Conservation (phyloP, 257 asterid genomes). For the Salvia miltiorrhiza region DNA sequence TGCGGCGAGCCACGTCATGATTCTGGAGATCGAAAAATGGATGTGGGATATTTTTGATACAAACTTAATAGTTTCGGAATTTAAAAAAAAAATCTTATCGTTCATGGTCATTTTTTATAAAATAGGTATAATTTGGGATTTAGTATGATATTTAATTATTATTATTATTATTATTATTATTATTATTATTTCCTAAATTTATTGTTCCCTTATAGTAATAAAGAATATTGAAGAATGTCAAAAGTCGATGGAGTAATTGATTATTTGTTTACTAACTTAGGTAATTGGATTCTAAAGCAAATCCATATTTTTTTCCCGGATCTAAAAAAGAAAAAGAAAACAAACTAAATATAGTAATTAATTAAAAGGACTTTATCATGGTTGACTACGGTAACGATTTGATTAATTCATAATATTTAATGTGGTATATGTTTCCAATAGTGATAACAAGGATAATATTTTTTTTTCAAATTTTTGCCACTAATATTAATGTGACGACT, state of each 20-base stretch:
- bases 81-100: too few relatives aligned
- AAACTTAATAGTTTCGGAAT: too few relatives aligned
- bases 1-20: too few relatives aligned
- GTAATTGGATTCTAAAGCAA: slow-evolving; percentile 2
- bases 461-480: slow-evolving; percentile 17
- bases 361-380: slow-evolving; percentile 34
- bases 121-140: too few relatives aligned
- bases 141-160: too few relatives aligned
- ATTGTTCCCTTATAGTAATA: background rate
- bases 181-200: too few relatives aligned
- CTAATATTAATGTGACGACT: slow-evolving; percentile 5
- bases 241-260: background rate
- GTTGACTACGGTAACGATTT: slow-evolving; percentile 33
- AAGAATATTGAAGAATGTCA: background rate
- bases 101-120: too few relatives aligned
- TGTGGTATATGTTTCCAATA: slow-evolving; percentile 20
- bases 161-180: too few relatives aligned
- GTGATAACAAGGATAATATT: slow-evolving; percentile 13
- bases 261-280: slow-evolving; percentile 11
- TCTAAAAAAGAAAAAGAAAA: background rate
- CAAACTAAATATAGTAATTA: slow-evolving; percentile 24
- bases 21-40: too few relatives aligned
- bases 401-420: slow-evolving; percentile 18
- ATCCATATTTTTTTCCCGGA: background rate
- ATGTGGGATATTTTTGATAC: too few relatives aligned